Base-by-base conservation (phyloP, 2,329 filamentous ascomycete genomes). In the Colletotrichum sojae region DNA sequence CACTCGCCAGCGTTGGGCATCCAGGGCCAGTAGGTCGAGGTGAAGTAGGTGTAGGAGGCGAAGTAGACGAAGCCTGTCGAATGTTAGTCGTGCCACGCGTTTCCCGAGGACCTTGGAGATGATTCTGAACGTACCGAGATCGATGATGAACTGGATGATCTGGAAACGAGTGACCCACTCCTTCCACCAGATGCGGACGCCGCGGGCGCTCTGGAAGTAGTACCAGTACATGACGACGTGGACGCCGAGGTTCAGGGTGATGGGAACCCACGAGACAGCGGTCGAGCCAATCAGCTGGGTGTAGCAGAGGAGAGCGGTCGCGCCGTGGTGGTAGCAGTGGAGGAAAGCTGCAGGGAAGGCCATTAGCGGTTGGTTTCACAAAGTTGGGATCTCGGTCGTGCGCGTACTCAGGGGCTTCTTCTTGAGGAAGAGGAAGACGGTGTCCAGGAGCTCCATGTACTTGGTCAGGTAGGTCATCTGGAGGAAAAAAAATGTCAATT, bases 201-300 rank as follows among this genome's bases (percentile, higher is more conserved):
- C 96, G 75, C 95, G 94, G 63, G 95, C 95, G 78, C 94, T 95
- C 88, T 98, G 95, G 91, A 98, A 98, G 90, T 98, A 98, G 91
- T 98, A 98, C 95, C 95, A 98, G 91, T 98, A 98, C 95, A 98
- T 98, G 80, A 98, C 93, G 68, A 98, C 95, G 84, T 98, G 95
- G 63, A 98, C 95, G 72, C 90, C 90, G 78, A 98, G 85, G 88
- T 98, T 98, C 76, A 98, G 90, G 62, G 90, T 92, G 80, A 98
- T 98, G 71, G 92, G 91, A 64, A 97, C 94, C 95, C 95, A 98
- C 70, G 95, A 97, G 66, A 98, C 95, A 51, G 95, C 89, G 53
- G 95, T 98, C 78, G 93, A 90, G 74, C 95, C 95, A 77, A 97
- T 92, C 73, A 98, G 90, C 86, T 98, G 95, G 65, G 94, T 97